Conservation (phyloP, 768 basidiomycete species). For the Strobilomyces confusus region DNA sequence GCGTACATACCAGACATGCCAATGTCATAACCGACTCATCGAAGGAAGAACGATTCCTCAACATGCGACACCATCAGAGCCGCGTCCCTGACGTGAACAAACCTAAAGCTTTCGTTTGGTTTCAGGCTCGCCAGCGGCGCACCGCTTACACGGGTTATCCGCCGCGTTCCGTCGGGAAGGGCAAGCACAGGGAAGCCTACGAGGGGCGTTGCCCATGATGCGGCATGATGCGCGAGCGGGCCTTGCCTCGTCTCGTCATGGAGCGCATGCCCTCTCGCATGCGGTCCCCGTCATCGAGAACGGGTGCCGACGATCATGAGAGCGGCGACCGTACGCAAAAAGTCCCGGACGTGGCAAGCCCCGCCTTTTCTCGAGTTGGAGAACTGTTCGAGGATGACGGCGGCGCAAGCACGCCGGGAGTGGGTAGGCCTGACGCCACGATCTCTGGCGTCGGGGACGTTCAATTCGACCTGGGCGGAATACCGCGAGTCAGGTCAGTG, state of each 20-base stretch:
- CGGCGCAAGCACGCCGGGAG: not conserved
- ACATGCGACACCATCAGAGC: no score
- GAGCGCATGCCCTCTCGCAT: not conserved
- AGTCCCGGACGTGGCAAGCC: not conserved
- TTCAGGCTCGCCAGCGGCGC: not conserved
- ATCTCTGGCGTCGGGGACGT: not conserved
- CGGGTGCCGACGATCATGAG: not conserved
- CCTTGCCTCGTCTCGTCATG: not conserved
- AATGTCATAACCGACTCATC: no score
- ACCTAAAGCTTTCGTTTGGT: not conserved
- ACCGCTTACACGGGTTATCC: no score
- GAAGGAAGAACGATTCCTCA: no score
- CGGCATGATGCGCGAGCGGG: no score
- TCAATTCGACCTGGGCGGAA: not conserved
- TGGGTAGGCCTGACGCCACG: no score
- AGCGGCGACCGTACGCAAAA: not conserved
- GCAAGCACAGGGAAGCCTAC: no score
- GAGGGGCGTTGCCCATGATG: no score
- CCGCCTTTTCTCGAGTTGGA: not conserved
- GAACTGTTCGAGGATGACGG: not conserved
- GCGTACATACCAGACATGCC: no score
- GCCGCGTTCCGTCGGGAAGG: no score
- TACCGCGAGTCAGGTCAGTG: no score
- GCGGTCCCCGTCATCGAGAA: not conserved
- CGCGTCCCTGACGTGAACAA: not conserved